Base-by-base conservation (phyloP, 768 basidiomycete species). In the Agaricus sinodeliciosus region DNA sequence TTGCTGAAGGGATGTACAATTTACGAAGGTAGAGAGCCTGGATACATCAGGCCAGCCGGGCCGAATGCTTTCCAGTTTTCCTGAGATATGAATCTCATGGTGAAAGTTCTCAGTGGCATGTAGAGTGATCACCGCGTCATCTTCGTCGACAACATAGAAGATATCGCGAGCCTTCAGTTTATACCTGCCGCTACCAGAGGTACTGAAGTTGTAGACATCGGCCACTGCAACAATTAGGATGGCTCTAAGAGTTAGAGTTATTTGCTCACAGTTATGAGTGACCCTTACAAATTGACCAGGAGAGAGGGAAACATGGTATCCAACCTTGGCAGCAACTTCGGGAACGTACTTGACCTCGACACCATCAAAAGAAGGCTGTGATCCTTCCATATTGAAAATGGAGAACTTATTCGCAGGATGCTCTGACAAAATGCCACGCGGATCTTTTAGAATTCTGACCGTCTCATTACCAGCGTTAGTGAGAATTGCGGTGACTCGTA, bases 381-480 rank as follows among this genome's bases (percentile, higher is more conserved):
- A 56, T 18, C 74, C 76, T 9, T 58, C 56, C 11, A 57, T 59
- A 48, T 67, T 34, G 25, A 60, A 63, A 60, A 77, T 71, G 44
- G 50, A 35, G 62, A 77, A 79, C 39, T 69, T 73, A 48, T 78
- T 55, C 13, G 74, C 67, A 25, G 75, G 70, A 42, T 72, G 59
- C 51, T 65, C 65, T 39, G 67, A 69, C 31, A 78, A 64, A 15
- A 69, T 60, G 6, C 70, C 60, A 13, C 65, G 63, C 13, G 76
- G 75, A 61, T 78, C 71, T 51, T 74, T 74, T 55, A 78, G 64
- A 42, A 78, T 57, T 52, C 69, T 72, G 44, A 78, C 53, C 15
- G 71, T 67, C 63, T 77, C 72, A 46, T 72, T 65, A 43, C 76
- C 75, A 19, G 69, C 73, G 66, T 79, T 78, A 57, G 69, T 70